These are phyloP conservation scores for Penicillium sp. DNA, from an alignment of 2,329 filamentous ascomycete genomes.

Conservation along the genomic window DNA sequence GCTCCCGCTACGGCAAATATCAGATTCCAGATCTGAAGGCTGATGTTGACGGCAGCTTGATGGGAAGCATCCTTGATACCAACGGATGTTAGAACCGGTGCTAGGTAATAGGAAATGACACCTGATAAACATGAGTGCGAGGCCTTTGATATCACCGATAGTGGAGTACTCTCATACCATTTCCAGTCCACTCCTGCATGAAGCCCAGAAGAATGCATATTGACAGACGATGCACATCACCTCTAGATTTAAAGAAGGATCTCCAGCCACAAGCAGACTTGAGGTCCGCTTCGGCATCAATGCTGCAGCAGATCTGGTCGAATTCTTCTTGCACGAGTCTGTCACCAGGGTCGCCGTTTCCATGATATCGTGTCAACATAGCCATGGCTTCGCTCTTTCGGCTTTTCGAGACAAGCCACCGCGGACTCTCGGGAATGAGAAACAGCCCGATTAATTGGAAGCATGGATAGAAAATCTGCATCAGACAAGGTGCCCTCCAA, in stretches of 20 bases:
- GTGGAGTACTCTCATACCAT: conserved; percentile 18
- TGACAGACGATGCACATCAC: conserved; percentile 20
- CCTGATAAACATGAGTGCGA: conserved; percentile 9
- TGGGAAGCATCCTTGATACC: conserved; percentile 27
- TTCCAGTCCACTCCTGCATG: conserved; percentile 31
- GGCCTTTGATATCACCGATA: neutral
- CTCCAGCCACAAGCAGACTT: conserved; percentile 17
- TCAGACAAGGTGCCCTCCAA: conserved; percentile 60
- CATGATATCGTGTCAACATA: conserved; percentile 59
- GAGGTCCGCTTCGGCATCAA: conserved; percentile 16
- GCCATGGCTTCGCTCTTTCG: conserved; percentile 57
- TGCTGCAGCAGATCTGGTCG: conserved; percentile 25
- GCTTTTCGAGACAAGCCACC: conserved; percentile 61
- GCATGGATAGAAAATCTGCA: conserved; percentile 48
- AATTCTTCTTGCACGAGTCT: conserved; percentile 25
- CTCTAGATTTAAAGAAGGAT: conserved; percentile 16
- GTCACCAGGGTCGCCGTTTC: conserved; percentile 44
- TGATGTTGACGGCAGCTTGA: conserved; percentile 27
- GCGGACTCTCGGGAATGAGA: conserved; percentile 60
- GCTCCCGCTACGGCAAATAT: conserved; percentile 21
- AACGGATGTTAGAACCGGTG: conserved; percentile 37
- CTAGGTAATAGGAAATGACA: conserved; percentile 37
- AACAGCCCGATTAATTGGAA: conserved; percentile 52
- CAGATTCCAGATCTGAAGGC: conserved; percentile 25
- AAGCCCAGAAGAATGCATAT: conserved; percentile 25